Conservation (phyloP, 768 basidiomycete genomes). For the Zangia roseola region DNA sequence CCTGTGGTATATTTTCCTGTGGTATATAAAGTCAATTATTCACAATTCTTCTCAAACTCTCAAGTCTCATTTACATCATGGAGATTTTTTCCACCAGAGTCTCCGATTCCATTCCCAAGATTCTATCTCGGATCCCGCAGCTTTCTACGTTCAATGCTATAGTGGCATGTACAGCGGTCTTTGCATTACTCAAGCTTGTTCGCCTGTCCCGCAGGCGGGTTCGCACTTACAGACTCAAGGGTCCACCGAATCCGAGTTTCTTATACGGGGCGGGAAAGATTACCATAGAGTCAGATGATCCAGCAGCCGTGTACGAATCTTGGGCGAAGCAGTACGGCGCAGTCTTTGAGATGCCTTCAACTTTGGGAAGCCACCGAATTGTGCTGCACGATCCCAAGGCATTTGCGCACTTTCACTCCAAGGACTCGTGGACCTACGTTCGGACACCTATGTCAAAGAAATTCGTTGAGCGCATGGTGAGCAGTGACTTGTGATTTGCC, state of each 20-base stretch:
- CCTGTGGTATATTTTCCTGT: no score
- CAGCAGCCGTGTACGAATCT: slow-evolving; percentile 11
- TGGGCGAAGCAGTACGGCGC: slow-evolving; percentile 23
- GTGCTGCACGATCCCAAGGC: slow-evolving; percentile 42
- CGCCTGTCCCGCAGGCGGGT: slow-evolving; percentile 7
- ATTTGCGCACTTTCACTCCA: slow-evolving; percentile 10
- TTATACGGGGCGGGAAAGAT: slow-evolving; percentile 14
- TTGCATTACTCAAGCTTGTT: slow-evolving; percentile 8
- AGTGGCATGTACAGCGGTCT: neutral
- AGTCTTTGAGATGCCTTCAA: slow-evolving; percentile 9
- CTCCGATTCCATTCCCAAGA: neutral
- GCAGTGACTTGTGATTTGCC: neutral
- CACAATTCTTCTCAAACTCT: no score
- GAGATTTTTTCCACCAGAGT: neutral
- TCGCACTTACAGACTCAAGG: slow-evolving; percentile 15
- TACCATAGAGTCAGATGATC: slow-evolving; percentile 5
- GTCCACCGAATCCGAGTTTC: slow-evolving; percentile 17
- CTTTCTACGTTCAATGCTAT: slow-evolving; percentile 1
- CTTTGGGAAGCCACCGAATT: slow-evolving; percentile 11
- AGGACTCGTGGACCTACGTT: slow-evolving; percentile 35
- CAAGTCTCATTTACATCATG: neutral
- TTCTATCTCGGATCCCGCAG: neutral
- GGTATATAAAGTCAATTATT: no score
- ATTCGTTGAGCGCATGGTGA: slow-evolving; percentile 30
- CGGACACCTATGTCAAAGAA: slow-evolving; percentile 35